Conservation (phyloP, 371 early-diverging fungal genomes). For the Rhizopus arrhizus region DNA sequence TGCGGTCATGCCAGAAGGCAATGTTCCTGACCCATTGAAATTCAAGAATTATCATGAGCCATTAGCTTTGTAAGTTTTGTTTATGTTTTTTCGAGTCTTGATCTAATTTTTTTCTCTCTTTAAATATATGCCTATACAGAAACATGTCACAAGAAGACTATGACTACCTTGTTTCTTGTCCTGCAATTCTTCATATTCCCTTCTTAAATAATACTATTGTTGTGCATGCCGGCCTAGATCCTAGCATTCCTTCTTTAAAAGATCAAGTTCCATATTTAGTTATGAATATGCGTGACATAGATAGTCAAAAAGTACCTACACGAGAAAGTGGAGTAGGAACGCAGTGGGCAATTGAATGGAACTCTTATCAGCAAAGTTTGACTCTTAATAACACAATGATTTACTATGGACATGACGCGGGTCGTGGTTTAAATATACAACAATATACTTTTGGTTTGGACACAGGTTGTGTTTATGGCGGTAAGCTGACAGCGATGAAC, state of each 20-base stretch:
- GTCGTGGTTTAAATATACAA: slow-evolving; percentile 59
- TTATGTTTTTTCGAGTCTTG: background rate
- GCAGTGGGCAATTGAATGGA: slow-evolving; percentile 56
- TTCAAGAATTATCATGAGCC: slow-evolving; percentile 44
- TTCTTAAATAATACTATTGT: slow-evolving; percentile 56
- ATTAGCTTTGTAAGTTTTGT: slow-evolving; percentile 39
- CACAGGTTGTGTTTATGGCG: slow-evolving; percentile 71
- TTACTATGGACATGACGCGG: slow-evolving; percentile 75
- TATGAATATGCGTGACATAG: slow-evolving; percentile 64
- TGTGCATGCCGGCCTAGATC: slow-evolving; percentile 73
- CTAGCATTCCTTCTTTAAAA: slow-evolving; percentile 30
- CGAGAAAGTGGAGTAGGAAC: slow-evolving; percentile 42
- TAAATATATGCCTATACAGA: slow-evolving; percentile 16
- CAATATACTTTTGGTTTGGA: slow-evolving; percentile 64
- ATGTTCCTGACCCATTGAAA: slow-evolving; percentile 46
- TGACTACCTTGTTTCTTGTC: slow-evolving; percentile 59
- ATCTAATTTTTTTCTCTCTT: background rate
- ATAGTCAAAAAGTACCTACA: slow-evolving; percentile 38
- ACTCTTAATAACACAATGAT: slow-evolving; percentile 28
- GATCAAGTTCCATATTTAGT: slow-evolving; percentile 54
- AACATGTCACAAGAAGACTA: slow-evolving; percentile 57
- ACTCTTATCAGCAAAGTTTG: slow-evolving; percentile 32
- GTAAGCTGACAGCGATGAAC: slow-evolving; percentile 58
- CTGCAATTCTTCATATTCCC: slow-evolving; percentile 62
- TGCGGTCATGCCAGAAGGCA: slow-evolving; percentile 37